Conservation (phyloP, 2,329 filamentous ascomycete genomes). For the Sporothrix curviconia region DNA sequence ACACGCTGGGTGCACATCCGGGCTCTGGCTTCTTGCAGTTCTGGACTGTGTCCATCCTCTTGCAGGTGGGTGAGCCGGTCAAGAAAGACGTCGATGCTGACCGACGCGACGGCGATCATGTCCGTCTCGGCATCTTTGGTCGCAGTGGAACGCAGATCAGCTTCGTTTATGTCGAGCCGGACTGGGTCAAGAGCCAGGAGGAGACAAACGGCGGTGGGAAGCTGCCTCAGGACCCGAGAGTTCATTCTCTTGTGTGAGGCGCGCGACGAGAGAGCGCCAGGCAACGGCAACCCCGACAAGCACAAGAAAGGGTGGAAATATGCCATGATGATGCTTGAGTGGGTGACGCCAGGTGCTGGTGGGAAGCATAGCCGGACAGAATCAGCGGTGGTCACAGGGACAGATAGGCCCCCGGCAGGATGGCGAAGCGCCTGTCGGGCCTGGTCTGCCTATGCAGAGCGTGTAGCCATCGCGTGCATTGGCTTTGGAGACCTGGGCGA, state of each 20-base stretch:
- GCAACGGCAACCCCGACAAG: too few species aligned
- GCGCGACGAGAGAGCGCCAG: too few species aligned
- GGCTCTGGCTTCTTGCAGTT: neutral
- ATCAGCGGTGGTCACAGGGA: neutral
- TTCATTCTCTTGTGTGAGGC: neutral
- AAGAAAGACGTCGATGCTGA: neutral
- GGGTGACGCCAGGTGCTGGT: neutral
- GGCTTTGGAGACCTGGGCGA: neutral
- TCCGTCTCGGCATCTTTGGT: neutral
- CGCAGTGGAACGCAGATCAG: neutral
- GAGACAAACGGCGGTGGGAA: neutral
- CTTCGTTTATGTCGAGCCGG: neutral
- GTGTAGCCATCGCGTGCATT: neutral
- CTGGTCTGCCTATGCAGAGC: neutral
- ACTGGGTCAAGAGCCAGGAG: neutral
- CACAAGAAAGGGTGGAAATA: too few species aligned
- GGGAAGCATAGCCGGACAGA: too few species aligned
- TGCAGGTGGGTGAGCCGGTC: neutral
- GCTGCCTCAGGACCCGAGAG: neutral
- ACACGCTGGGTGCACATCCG: neutral
- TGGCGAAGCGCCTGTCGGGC: neutral
- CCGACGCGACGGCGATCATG: neutral
- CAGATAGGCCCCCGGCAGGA: neutral
- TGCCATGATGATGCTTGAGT: neutral
- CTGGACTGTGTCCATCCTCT: neutral